Conservation (phyloP, 768 basidiomycete genomes). For the Mycena albidolilacea region DNA sequence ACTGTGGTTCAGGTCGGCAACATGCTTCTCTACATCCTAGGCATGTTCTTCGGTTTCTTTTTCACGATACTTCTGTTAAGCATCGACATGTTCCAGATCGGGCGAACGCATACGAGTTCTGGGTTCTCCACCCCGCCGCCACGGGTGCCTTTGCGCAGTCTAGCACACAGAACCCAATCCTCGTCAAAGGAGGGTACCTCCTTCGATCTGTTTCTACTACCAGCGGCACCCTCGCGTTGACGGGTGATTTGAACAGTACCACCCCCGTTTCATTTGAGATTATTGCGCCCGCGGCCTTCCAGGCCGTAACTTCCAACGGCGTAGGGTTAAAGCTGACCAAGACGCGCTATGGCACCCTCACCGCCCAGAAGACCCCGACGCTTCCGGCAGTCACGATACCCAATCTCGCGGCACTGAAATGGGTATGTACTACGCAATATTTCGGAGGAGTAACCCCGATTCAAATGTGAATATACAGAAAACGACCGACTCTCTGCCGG, state of each 20-base stretch:
- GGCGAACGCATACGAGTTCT: constrained; percentile 64
- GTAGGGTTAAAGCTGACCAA: constrained; percentile 48
- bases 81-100: constrained; percentile 52
- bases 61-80: not conserved
- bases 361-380: constrained; percentile 46
- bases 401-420: constrained; percentile 51
- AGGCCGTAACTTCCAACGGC: constrained; percentile 61
- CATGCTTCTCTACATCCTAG: constrained; percentile 61
- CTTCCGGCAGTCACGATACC: constrained; percentile 55
- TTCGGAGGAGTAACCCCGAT: not conserved
- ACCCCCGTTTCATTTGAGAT: constrained; percentile 57
- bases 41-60: constrained; percentile 43
- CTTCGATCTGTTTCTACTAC: constrained; percentile 56
- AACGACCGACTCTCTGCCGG: constrained; percentile 60
- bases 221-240: constrained; percentile 56
- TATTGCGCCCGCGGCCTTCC: constrained; percentile 59
- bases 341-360: constrained; percentile 61
- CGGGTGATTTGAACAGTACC: constrained; percentile 61
- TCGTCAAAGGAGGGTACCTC: constrained; percentile 65
- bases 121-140: constrained; percentile 62
- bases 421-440: constrained; percentile 47
- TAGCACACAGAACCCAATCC: constrained; percentile 59
- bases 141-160: constrained; percentile 54
- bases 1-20: constrained; percentile 61
- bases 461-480: constrained; percentile 45